Evolutionary conservation across 768 basidiomycete species (phyloP).

Genomic region (Lactifluus pinguis): DNA sequence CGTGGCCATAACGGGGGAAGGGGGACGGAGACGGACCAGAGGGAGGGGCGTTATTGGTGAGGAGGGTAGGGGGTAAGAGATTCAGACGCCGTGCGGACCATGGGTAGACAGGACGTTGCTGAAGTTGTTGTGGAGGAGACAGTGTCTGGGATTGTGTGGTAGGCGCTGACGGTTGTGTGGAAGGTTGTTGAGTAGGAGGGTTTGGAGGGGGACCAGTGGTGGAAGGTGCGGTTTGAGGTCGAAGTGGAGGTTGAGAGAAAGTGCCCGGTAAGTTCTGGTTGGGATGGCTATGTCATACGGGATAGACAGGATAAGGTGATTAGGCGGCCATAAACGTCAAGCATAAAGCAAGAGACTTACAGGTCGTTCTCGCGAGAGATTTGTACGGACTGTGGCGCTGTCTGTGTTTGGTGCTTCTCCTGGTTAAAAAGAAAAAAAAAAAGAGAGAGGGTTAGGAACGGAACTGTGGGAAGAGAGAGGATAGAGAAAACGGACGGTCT

Average conservation of each 20-base stretch:
- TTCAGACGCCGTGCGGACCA: slow-evolving; percentile 73
- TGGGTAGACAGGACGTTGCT: slow-evolving; percentile 59
- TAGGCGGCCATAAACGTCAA: background rate
- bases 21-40: slow-evolving; percentile 73
- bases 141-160: slow-evolving; percentile 21
- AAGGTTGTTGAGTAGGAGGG: slow-evolving; percentile 23
- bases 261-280: slow-evolving; percentile 11
- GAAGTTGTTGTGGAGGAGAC: slow-evolving; percentile 24
- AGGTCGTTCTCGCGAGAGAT: slow-evolving; percentile 10
- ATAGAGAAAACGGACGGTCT: slow-evolving; percentile 32
- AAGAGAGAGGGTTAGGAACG: background rate
- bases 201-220: slow-evolving; percentile 29
- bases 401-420: slow-evolving; percentile 18
- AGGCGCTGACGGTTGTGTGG: slow-evolving; percentile 27
- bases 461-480: slow-evolving; percentile 3
- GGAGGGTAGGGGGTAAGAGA: slow-evolving; percentile 56
- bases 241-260: slow-evolving; percentile 12
- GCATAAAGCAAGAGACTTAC: background rate
- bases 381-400: slow-evolving; percentile 12
- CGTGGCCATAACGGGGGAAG: slow-evolving; percentile 94
- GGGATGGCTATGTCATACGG: background rate
- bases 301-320: background rate
- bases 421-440: slow-evolving; percentile 3
- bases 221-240: slow-evolving; percentile 16
- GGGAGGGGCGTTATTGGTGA: slow-evolving; percentile 56